These are phyloP conservation scores for Globisporangium radiosum DNA, from an alignment of 352 stramenopile genomes.

Conservation along the genomic window DNA sequence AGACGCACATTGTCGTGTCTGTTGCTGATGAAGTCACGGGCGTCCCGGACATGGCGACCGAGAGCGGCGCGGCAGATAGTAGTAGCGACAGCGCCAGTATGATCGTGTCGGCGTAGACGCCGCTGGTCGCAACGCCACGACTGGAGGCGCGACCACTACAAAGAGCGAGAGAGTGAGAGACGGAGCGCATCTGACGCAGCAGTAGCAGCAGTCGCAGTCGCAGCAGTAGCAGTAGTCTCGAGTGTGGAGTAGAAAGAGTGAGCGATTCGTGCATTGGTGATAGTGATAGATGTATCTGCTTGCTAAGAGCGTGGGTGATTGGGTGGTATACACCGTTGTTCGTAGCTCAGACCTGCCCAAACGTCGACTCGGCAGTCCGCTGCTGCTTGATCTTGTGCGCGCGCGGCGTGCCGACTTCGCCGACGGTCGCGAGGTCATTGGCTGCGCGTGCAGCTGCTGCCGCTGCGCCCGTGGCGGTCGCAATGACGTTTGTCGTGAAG, in stretches of 20 bases:
- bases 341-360: constrained; percentile 23
- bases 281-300: neutral
- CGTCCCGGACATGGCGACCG: neutral
- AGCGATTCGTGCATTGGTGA: too few relatives aligned
- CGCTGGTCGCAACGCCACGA: too few relatives aligned
- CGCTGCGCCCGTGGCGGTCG: constrained; percentile 5
- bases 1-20: neutral
- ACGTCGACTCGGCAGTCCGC: constrained; percentile 10
- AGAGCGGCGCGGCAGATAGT: neutral
- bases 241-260: too few relatives aligned
- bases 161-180: too few relatives aligned
- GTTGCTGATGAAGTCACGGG: neutral
- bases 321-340: neutral
- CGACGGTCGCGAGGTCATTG: constrained; percentile 43
- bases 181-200: too few relatives aligned
- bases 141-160: too few relatives aligned
- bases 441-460: constrained; percentile 6
- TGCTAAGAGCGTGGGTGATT: neutral
- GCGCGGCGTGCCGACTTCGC: constrained; percentile 32
- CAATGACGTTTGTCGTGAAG: constrained; percentile 40
- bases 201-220: too few relatives aligned
- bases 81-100: neutral
- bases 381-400: constrained; percentile 26
- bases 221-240: too few relatives aligned
- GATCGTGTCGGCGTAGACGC: neutral